Percentiles rank a stretch among this genome's conserved stretches.
These are phyloP conservation scores for Infundibulicybe gibba DNA, from an alignment of 768 basidiomycete species.

Conservation along the genomic window DNA sequence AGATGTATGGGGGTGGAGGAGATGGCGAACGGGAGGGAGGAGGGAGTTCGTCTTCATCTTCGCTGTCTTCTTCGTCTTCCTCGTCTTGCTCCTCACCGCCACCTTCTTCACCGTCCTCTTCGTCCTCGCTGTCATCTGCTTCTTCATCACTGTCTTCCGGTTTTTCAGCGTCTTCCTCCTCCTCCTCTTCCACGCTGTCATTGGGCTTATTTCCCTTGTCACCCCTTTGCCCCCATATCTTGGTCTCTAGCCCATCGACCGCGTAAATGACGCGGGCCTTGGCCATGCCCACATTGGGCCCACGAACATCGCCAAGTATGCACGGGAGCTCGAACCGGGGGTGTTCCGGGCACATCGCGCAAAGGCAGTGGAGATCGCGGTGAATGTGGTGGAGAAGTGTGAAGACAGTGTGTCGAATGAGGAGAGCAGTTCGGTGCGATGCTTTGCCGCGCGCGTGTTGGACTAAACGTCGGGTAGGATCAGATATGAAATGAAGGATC, in stretches of 20 bases:
- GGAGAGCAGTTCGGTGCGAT: conserved; percentile 55
- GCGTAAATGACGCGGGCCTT: conserved; percentile 59
- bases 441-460: conserved; percentile 48
- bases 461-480: conserved; percentile 22
- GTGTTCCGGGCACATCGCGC: conserved; percentile 24
- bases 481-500: background rate
- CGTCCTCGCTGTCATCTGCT: conserved; percentile 9
- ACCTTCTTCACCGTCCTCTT: conserved; percentile 16
- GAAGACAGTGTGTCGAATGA: conserved; percentile 71
- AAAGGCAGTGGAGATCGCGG: conserved; percentile 65
- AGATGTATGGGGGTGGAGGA: conserved; percentile 8
- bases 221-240: conserved; percentile 32
- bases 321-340: conserved; percentile 18
- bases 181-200: conserved; percentile 18
- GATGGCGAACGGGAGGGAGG: conserved; percentile 10
- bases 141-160: conserved; percentile 10
- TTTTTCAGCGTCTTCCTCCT: conserved; percentile 18
- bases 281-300: conserved; percentile 64
- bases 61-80: conserved; percentile 7
- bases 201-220: conserved; percentile 17
- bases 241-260: conserved; percentile 61
- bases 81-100: conserved; percentile 8
- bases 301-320: conserved; percentile 59
- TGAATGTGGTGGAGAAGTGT: conserved; percentile 73
- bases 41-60: conserved; percentile 11